Evolutionary conservation across 2,329 filamentous ascomycete genomes (phyloP), one percentile per base, ranked within the genome.

Genomic region (Colletotrichum shisoi): DNA sequence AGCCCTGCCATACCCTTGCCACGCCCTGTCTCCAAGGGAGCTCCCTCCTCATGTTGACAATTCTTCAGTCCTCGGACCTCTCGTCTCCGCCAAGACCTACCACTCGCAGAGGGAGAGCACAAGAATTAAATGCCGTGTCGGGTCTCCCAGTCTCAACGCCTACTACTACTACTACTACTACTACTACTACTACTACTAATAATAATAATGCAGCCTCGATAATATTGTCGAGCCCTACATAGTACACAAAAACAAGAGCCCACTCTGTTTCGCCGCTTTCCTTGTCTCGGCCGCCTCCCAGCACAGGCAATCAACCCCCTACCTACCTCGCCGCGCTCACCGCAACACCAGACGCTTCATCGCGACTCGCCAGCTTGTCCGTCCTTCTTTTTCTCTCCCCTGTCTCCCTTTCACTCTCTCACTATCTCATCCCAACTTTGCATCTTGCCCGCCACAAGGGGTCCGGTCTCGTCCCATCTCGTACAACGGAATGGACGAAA

Each of bases 181-280:
- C 31, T 34, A 34, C 7, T 7, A 31, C 31, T 34, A 34, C 7
- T 7, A 31, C 31, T 9, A 34, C 31, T 31, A 24, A 45, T 3
- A 37, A 53, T 58, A 63, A 63, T 63, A 63, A 52, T 63, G 39
- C 37, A 57, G 27, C 61, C 52, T 44, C 53, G 24, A 19, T 51
- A 52, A 34, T 34, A 8, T 34, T 34, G 31, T 51, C 17, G 21
- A 31, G 51, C 59, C 42, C 59, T 57, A 62, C 59, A 37, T 8
- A n/a, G 37, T 57, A 62, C 59, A 37, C 13, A n/a, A 46, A 17
- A n/a, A 19, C 19, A 40, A 49, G n/a, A 46, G 21, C 44, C 15
- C 27, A 39, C 31, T n/a, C 12, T 11, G 0, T 37, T 31, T 31
- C 31, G 31, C 53, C 21, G 19, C 8, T 27, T 52, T 49, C 53